Evolutionary conservation across 768 basidiomycete species (phyloP), one percentile per base, ranked within the genome.

Genomic region (Calvatia gigantea): DNA sequence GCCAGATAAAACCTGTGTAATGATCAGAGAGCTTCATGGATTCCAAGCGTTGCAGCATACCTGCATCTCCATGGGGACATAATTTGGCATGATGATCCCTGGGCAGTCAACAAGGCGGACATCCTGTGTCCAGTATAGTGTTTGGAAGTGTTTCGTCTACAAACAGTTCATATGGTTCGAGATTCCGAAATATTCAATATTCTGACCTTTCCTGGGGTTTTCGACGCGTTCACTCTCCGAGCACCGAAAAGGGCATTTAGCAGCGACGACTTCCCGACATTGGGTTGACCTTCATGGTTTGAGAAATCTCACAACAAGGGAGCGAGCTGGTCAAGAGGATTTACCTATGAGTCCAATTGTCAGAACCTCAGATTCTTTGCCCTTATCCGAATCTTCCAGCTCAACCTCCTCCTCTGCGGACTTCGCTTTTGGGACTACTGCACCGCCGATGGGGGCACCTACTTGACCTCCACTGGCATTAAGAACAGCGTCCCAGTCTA

Each of bases 71-170:
- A 92, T 84, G 7, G 86, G 89, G 4, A 87, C 81, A 62, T 79
- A 78, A 58, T 85, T 88, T 7, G 96, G 96, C 77, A 96, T 86
- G 2, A 98, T 92, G 14, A 98, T 81, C 8, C 96, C 96, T 0
- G 96, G 96, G 64, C 96, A 98, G 69, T 98, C 96, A 33, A 94
- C 92, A 7, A 98, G 79, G 43, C 93, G 88, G 58, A 98, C 81
- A 58, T 92, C 85, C 1, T 79, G 70, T 23, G 91, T 93, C 87
- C 87, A 91, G 69, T 88, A 96, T 39, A 96, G 79, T 0, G 95
- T 98, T 68, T 98, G 93, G 65, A 94, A 93, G 67, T 97, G 94
- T 70, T 96, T 97, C 3, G 94, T 97, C 91, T 89, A 59, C 12
- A 19, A n/a, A 50, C n/a, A 35, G 42, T 17, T 43, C 21, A 25